phyloP scores from a whole-genome alignment of 2,329 filamentous ascomycete genomes.

The Colletotrichum camelliae region DNA sequence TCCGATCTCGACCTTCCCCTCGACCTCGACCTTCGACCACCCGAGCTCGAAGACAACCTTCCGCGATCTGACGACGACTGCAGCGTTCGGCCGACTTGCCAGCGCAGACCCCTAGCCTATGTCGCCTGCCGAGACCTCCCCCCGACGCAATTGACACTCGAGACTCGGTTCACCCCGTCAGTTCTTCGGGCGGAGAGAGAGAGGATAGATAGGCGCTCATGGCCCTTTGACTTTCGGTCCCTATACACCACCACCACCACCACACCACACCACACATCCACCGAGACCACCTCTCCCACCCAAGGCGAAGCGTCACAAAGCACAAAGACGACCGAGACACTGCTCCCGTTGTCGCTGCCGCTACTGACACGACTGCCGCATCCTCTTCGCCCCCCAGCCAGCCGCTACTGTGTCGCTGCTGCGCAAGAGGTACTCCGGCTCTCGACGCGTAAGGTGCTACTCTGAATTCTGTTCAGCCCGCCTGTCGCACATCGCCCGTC shows the following conservation, averaged over 20 bases:
- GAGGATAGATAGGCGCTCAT: neutral
- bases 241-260: neutral
- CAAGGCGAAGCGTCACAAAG: neutral
- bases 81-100: neutral
- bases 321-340: neutral
- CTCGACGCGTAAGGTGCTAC: neutral
- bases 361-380: neutral
- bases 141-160: conserved; percentile 1
- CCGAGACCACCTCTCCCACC: neutral
- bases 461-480: conserved; percentile 9
- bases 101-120: conserved; percentile 11
- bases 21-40: neutral
- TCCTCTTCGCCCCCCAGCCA: neutral
- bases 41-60: neutral
- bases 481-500: neutral
- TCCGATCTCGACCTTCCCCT: neutral
- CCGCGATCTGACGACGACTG: conserved; percentile 1
- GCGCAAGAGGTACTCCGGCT: neutral
- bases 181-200: neutral
- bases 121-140: conserved; percentile 13
- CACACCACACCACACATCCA: neutral
- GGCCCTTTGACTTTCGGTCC: neutral
- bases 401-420: neutral
- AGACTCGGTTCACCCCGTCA: conserved; percentile 2
- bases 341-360: neutral